Evolutionary conservation across 768 basidiomycete genomes (phyloP).

Genomic region (Mycena metata): DNA sequence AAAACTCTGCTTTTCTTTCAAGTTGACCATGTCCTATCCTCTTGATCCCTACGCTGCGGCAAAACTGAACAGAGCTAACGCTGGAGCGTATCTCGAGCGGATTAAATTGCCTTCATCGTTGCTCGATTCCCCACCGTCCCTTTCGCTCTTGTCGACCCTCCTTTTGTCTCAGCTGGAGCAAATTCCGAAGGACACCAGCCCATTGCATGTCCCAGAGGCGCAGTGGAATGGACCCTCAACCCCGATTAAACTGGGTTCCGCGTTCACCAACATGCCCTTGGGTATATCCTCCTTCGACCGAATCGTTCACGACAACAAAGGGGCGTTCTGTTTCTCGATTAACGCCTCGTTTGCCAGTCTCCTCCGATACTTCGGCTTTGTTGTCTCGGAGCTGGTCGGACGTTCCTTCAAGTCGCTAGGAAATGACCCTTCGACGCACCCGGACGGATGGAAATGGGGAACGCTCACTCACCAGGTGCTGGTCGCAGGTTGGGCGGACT

Average conservation of each 20-base stretch:
- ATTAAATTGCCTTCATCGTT: slow-evolving; percentile 26
- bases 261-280: slow-evolving; percentile 37
- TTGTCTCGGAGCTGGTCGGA: slow-evolving; percentile 31
- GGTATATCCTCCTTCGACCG: slow-evolving; percentile 30
- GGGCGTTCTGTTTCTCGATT: slow-evolving; percentile 37
- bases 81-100: slow-evolving; percentile 28
- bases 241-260: slow-evolving; percentile 27
- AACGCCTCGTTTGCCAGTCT: slow-evolving; percentile 34
- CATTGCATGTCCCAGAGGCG: slow-evolving; percentile 37
- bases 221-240: slow-evolving; percentile 35
- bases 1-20: not conserved
- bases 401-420: slow-evolving; percentile 34
- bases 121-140: slow-evolving; percentile 33
- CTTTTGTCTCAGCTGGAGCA: slow-evolving; percentile 36
- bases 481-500: slow-evolving; percentile 30
- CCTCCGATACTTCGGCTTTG: slow-evolving; percentile 33
- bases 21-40: slow-evolving; percentile 24
- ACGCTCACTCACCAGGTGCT: slow-evolving; percentile 36
- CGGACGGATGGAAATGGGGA: slow-evolving; percentile 38
- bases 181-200: slow-evolving; percentile 36
- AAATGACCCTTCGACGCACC: slow-evolving; percentile 33
- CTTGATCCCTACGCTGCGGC: slow-evolving; percentile 11
- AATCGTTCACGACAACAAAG: slow-evolving; percentile 34
- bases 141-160: slow-evolving; percentile 27
- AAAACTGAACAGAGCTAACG: slow-evolving; percentile 23